phyloP scores from a whole-genome alignment of 2,329 filamentous ascomycete species.

The Penicillium sp. region DNA sequence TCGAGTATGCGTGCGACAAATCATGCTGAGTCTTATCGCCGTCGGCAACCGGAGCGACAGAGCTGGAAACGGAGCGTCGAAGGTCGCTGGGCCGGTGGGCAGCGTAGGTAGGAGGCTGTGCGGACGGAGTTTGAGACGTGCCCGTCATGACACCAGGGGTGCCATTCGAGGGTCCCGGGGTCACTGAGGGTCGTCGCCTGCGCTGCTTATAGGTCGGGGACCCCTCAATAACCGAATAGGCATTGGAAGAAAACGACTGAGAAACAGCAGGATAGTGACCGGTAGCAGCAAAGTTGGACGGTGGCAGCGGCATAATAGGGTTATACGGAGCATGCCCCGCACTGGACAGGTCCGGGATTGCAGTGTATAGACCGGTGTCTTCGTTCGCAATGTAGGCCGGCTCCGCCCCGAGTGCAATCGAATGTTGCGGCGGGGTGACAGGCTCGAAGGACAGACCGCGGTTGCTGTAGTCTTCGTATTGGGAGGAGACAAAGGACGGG shows the following conservation, averaged over 20 bases:
- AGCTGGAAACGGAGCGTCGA: slow-evolving; percentile 81
- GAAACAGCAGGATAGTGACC: slow-evolving; percentile 70
- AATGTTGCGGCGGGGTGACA: slow-evolving; percentile 89
- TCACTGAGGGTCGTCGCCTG: slow-evolving; percentile 86
- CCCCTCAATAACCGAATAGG: slow-evolving; percentile 94
- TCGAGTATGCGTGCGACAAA: slow-evolving; percentile 65
- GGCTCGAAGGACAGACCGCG: slow-evolving; percentile 95
- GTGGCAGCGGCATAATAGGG: slow-evolving; percentile 84
- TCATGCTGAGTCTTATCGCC: slow-evolving; percentile 72
- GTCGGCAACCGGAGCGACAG: slow-evolving; percentile 75
- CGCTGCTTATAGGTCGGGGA: slow-evolving; percentile 99
- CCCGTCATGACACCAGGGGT: slow-evolving; percentile 47
- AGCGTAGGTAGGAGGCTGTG: slow-evolving; percentile 48
- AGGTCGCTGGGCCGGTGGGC: slow-evolving; percentile 82
- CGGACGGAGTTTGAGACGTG: slow-evolving; percentile 40
- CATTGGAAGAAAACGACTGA: slow-evolving; percentile 64
- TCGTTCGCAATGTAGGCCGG: slow-evolving; percentile 97
- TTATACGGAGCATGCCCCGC: slow-evolving; percentile 63
- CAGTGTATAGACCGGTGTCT: slow-evolving; percentile 91
- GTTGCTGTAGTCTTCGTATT: slow-evolving; percentile 97
- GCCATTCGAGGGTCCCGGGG: slow-evolving; percentile 68
- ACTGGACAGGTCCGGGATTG: slow-evolving; percentile 77
- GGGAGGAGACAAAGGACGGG: slow-evolving; percentile 96
- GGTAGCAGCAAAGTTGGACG: slow-evolving; percentile 73
- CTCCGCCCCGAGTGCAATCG: slow-evolving; percentile 72